These are phyloP conservation scores for Penicillium sp. DNA, from an alignment of 2,329 filamentous ascomycete genomes.

Conservation along the genomic window DNA sequence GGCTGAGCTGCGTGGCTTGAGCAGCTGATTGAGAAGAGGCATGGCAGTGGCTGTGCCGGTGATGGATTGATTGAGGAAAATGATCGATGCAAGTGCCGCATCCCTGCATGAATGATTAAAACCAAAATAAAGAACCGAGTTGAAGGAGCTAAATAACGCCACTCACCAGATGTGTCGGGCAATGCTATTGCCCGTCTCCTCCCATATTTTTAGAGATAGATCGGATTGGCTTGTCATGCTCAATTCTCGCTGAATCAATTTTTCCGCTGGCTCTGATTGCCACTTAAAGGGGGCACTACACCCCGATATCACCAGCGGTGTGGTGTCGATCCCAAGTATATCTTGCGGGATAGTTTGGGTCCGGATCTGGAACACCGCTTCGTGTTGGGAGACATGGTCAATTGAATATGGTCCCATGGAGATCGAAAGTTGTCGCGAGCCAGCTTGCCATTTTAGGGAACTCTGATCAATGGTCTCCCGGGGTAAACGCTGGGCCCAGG, in stretches of 20 bases:
- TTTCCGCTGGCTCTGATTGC: constrained; percentile 46
- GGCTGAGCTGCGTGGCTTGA: constrained; percentile 29
- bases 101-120: constrained; percentile 45
- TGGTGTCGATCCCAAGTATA: constrained; percentile 18
- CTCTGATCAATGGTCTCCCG: constrained; percentile 23
- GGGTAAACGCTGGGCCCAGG: constrained; percentile 19
- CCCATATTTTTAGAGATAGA: constrained; percentile 55
- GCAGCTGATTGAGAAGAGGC: constrained; percentile 32
- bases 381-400: constrained; percentile 21
- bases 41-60: constrained; percentile 22
- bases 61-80: constrained; percentile 50
- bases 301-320: constrained; percentile 56
- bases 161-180: constrained; percentile 68
- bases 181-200: constrained; percentile 72
- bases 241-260: constrained; percentile 58
- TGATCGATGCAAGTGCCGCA: constrained; percentile 59
- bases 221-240: constrained; percentile 39
- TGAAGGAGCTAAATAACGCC: background rate
- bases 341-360: constrained; percentile 14
- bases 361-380: constrained; percentile 30
- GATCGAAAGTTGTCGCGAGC: constrained; percentile 35
- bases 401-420: constrained; percentile 31
- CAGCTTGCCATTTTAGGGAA: constrained; percentile 32
- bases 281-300: constrained; percentile 52
- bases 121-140: background rate